Evolutionary conservation across 2,329 filamentous ascomycete genomes (phyloP).

Genomic region (Sporothrix dimorphospora): DNA sequence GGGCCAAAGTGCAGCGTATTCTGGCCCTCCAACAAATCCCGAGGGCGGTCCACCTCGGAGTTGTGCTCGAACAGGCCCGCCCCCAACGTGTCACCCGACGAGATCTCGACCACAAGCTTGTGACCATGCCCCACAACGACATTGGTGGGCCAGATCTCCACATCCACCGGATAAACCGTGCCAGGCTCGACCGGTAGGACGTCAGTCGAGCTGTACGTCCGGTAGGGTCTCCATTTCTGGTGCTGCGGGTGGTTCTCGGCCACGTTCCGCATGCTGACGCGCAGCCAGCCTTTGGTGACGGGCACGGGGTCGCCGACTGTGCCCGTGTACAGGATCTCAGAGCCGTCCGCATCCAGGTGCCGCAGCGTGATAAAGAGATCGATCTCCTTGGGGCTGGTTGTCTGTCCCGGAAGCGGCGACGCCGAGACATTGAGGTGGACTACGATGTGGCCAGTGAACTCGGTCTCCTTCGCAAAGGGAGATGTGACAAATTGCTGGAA

Average conservation of each 20-base stretch:
- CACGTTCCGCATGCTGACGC: conserved; percentile 54
- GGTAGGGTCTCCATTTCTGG: conserved; percentile 56
- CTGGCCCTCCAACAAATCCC: not conserved
- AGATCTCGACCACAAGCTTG: conserved; percentile 55
- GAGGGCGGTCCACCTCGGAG: not conserved
- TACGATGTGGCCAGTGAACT: conserved; percentile 69
- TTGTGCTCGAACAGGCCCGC: not conserved
- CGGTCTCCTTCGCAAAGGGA: conserved; percentile 61
- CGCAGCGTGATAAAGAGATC: conserved; percentile 67
- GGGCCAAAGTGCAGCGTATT: not conserved
- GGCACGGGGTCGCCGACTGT: conserved; percentile 67
- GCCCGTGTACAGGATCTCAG: conserved; percentile 66
- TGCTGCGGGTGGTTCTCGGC: conserved; percentile 55
- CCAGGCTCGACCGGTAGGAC: conserved; percentile 57
- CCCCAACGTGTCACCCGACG: not conserved
- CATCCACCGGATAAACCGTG: conserved; percentile 61
- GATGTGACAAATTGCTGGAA: conserved; percentile 60
- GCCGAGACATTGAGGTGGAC: conserved; percentile 62
- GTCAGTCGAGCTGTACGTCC: conserved; percentile 62
- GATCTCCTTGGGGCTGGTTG: conserved; percentile 51
- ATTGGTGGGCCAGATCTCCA: conserved; percentile 68
- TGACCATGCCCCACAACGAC: conserved; percentile 56
- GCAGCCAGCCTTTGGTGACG: conserved; percentile 48
- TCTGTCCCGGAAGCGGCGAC: conserved; percentile 28
- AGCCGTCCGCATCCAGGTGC: conserved; percentile 56